Conservation (phyloP, 768 basidiomycete species). For the Mycena amicta region DNA sequence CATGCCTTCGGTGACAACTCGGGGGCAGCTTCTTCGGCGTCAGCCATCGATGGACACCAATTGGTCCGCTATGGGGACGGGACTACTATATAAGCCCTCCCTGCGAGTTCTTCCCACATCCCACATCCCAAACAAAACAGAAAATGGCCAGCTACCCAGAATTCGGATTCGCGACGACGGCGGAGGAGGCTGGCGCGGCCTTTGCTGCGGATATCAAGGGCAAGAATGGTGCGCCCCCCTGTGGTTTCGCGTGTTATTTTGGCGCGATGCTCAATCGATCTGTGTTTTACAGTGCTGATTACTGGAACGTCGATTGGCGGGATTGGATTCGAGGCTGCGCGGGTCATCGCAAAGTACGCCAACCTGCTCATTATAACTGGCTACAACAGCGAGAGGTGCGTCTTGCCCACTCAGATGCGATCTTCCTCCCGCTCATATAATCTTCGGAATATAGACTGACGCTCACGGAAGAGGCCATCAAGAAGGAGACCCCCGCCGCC, state of each 20-base stretch:
- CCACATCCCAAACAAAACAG: not conserved
- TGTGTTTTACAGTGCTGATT: not conserved
- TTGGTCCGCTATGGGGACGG: not conserved
- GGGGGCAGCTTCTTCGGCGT: not conserved
- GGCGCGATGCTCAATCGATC: not conserved
- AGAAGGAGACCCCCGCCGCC: not conserved
- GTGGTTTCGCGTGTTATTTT: not conserved
- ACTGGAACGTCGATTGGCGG: not conserved
- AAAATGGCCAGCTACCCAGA: too few relatives aligned
- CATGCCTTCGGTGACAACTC: not conserved
- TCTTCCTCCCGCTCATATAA: not conserved
- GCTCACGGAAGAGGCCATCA: not conserved
- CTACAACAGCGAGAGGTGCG: conserved; percentile 1
- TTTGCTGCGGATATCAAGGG: not conserved
- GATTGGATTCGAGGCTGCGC: conserved; percentile 6
- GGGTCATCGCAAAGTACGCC: conserved; percentile 3
- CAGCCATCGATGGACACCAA: not conserved
- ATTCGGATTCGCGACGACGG: not conserved
- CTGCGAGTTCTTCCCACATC: not conserved
- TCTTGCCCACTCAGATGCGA: not conserved
- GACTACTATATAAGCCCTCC: not conserved
- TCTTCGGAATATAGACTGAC: not conserved
- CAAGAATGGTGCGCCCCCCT: not conserved
- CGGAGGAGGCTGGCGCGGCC: not conserved
- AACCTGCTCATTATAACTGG: conserved; percentile 2